phyloP scores from a whole-genome alignment of 257 asterid species.

The Oldenlandia corymbosa region DNA sequence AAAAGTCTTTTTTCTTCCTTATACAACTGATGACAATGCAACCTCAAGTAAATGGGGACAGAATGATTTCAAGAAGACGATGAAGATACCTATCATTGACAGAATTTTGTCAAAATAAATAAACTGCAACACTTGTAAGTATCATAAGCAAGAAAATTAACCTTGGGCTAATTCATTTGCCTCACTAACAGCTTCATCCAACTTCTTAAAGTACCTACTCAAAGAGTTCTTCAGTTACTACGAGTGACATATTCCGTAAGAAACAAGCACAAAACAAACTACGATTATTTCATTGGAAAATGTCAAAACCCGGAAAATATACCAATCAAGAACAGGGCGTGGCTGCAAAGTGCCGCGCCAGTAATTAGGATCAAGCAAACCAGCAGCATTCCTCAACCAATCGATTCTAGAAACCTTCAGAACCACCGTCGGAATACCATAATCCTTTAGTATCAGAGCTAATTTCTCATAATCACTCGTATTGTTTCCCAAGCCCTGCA shows the following conservation, averaged over 20 bases:
- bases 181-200: conserved; percentile 66
- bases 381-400: conserved; percentile 96
- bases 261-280: background rate
- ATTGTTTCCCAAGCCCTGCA: conserved; percentile 89
- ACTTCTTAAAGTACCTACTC: conserved; percentile 70
- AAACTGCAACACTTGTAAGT: background rate
- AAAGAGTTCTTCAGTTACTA: background rate
- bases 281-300: background rate
- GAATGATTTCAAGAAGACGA: no score
- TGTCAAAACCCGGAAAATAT: background rate
- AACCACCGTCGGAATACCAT: conserved; percentile 65
- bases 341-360: conserved; percentile 90
- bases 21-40: no score
- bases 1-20: no score
- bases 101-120: background rate
- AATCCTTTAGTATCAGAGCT: conserved; percentile 52
- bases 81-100: no score
- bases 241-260: background rate
- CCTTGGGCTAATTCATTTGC: conserved; percentile 79
- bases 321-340: conserved; percentile 96
- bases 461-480: conserved; percentile 66
- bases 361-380: conserved; percentile 72
- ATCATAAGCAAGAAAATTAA: conserved; percentile 13
- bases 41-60: no score
- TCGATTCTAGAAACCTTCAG: conserved; percentile 82